Evolutionary conservation across 768 basidiomycete species (phyloP), one percentile per base, ranked within the genome.

Genomic region (Crucibulum laeve): DNA sequence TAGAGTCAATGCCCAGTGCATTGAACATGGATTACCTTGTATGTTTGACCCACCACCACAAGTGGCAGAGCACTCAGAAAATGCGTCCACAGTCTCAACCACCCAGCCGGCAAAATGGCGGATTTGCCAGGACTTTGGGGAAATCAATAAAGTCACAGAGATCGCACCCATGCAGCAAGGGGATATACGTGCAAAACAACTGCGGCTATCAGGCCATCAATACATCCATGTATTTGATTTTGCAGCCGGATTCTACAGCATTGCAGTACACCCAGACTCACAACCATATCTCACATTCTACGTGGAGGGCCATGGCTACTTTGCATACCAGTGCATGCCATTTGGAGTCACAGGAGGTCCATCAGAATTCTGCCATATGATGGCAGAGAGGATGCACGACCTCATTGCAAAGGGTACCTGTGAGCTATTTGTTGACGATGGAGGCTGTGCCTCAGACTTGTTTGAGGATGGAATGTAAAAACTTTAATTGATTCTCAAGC

Each of bases 391-490:
- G 2, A 22, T 69, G 3, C 40, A 56, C 7, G 63, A 65, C 36
- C 22, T 66, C 1, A 19, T 67, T 1, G 51, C 42, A 5, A 40
- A 56, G 0, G 44, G 40, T 0, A 46, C 52, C 6, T 17, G 69
- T 11, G 63, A 70, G 41, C 49, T 66, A 10, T 71, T 70, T 33
- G 67, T 74, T 0, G 68, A 74, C 35, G 67, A 75, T 45, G 61
- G 67, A 0, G 62, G 57, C 0, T 38, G 54, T 1, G 59, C 63
- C 19, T 60, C 48, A 1, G 57, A 71, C 49, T 39, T 37, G 0
- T 69, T 71, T 32, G 53, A 58, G 0, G 54, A 59, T 24, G 49
- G 50, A 24, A 38, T 67, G 24, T 21, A 1, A 1, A 56, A 57
- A 2, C 26, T 71, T 6, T 11, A 38, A 1, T 25, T 34, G 1